phyloP scores from a whole-genome alignment of 1,284 basidiomycete genomes.

The Polyporus tsugae region DNA sequence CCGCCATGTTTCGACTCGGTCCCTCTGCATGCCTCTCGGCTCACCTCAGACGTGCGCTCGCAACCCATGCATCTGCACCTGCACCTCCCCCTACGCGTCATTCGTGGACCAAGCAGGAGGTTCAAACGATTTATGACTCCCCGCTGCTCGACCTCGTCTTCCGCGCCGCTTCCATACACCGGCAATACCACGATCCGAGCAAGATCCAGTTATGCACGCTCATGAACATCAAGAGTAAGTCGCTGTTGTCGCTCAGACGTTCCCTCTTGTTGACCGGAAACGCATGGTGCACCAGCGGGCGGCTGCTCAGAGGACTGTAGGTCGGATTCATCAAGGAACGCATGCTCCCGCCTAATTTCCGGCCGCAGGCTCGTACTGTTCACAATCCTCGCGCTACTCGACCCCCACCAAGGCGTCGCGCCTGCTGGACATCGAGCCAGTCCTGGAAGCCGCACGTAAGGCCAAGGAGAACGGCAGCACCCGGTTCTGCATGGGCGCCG shows the following conservation, averaged over 20 bases:
- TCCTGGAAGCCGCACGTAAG: constrained; percentile 88
- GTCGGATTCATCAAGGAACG: constrained; percentile 37
- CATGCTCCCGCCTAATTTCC: constrained; percentile 16
- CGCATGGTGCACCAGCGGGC: constrained; percentile 63
- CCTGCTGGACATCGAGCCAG: constrained; percentile 92
- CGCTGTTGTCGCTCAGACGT: constrained; percentile 3
- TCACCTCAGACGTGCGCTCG: constrained; percentile 57
- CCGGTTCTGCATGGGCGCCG: constrained; percentile 98
- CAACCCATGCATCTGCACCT: constrained; percentile 60
- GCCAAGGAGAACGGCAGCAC: constrained; percentile 98
- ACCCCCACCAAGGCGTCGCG: constrained; percentile 91
- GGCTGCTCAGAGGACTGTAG: constrained; percentile 97
- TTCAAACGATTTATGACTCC: constrained; percentile 79
- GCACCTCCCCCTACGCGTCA: constrained; percentile 50
- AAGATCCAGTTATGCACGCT: constrained; percentile 97
- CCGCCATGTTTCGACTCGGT: constrained; percentile 41
- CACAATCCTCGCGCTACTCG: constrained; percentile 92
- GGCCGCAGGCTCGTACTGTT: constrained; percentile 89
- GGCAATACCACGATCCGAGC: constrained; percentile 86
- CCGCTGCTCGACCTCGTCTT: constrained; percentile 90
- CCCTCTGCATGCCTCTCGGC: constrained; percentile 32
- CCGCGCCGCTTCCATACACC: constrained; percentile 84
- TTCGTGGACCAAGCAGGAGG: constrained; percentile 75
- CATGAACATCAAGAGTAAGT: constrained; percentile 98
- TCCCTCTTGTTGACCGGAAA: not conserved